These are phyloP conservation scores for Cystofilobasidium macerans DNA, from an alignment of 768 basidiomycete genomes.

Conservation along the genomic window DNA sequence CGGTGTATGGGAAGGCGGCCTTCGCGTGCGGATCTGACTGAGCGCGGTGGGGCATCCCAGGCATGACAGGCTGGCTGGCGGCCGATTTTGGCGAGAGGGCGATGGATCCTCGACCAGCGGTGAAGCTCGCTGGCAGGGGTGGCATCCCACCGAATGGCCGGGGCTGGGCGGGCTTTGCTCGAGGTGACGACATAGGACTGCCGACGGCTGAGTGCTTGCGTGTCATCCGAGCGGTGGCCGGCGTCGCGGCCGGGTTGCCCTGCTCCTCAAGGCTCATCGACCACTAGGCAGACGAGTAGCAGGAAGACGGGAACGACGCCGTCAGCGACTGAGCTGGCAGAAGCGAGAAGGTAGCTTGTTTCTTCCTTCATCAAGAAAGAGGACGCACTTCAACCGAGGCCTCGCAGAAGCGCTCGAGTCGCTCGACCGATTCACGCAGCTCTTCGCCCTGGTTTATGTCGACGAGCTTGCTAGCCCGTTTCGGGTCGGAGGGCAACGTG, in stretches of 20 bases:
- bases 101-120: no score
- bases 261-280: constrained; percentile 27
- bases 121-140: background rate
- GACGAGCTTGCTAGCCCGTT: background rate
- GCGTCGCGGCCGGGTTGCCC: constrained; percentile 53
- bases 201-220: constrained; percentile 57
- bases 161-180: background rate
- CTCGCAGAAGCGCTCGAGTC: constrained; percentile 2
- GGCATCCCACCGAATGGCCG: background rate
- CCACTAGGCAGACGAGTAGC: background rate
- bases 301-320: background rate
- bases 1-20: background rate
- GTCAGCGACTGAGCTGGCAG: background rate
- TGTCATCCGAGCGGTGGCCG: constrained; percentile 54
- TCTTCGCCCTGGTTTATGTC: constrained; percentile 1
- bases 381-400: constrained; percentile 1
- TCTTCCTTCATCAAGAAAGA: background rate
- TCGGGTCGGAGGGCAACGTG: background rate
- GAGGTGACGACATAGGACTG: constrained; percentile 31
- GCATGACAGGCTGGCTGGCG: no score
- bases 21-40: background rate
- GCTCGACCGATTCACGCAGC: background rate
- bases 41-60: no score
- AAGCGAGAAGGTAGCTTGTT: no score
- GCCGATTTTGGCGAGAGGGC: background rate